A percentile compares a stretch with the other conserved stretches of the same genome.
These are phyloP conservation scores for Ananas comosus DNA, from an alignment of 176 grass and related monocot genomes.

Conservation along the genomic window DNA sequence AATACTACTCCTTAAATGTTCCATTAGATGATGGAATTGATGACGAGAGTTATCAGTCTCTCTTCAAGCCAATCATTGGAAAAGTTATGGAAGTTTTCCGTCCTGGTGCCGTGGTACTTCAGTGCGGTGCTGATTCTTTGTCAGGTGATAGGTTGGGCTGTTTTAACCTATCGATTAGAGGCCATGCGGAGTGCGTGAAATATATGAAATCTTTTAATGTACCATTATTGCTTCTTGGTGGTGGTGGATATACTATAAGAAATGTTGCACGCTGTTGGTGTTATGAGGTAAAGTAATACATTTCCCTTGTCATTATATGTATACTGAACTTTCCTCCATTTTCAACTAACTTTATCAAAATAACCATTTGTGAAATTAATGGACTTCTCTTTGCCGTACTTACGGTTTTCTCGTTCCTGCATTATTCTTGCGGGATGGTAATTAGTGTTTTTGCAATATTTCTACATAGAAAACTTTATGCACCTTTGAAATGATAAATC, in stretches of 20 bases:
- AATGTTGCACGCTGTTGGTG: conserved; percentile 96
- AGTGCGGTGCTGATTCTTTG: conserved; percentile 83
- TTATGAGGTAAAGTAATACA: conserved; percentile 53
- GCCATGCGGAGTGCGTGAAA: conserved; percentile 79
- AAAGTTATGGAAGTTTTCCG: conserved; percentile 90
- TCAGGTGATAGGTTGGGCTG: conserved; percentile 84
- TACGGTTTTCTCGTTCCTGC: not conserved
- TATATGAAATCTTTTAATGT: conserved; percentile 98
- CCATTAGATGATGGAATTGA: conserved; percentile 88
- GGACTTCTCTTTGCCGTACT: too few relatives aligned
- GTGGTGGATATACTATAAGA: conserved; percentile 89
- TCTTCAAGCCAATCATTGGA: conserved; percentile 74
- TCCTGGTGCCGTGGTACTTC: conserved; percentile 78
- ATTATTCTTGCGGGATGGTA: not conserved
- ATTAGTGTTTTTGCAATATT: not conserved
- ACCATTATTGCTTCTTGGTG: conserved; percentile 75
- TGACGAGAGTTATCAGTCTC: conserved; percentile 80
- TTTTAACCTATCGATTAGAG: conserved; percentile 83
- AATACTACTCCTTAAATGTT: conserved; percentile 79
- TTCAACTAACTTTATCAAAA: not conserved
- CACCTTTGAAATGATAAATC: not conserved
- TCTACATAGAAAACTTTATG: not conserved
- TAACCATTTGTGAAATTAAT: not conserved
- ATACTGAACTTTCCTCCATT: not conserved
- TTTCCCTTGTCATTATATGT: not conserved